Evolutionary conservation across 2,329 filamentous ascomycete genomes (phyloP).

Genomic region (Cladophialophora bantiana): DNA sequence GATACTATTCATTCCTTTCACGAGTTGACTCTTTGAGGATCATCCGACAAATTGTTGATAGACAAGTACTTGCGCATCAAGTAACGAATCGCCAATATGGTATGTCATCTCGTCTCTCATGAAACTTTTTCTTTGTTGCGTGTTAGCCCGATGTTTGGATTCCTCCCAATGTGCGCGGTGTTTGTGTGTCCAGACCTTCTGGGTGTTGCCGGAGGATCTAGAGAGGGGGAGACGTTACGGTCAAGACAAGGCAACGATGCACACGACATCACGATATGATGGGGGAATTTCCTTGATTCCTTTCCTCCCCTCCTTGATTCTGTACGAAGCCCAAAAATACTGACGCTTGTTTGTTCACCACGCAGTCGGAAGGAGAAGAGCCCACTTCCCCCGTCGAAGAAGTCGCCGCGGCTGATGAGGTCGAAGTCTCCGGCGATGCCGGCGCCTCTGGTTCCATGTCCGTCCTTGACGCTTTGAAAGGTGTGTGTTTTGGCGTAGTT

Average conservation of each 20-base stretch:
- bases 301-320: background rate
- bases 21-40: constrained; percentile 59
- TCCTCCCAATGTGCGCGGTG: too few species aligned
- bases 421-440: constrained; percentile 94
- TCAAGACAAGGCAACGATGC: background rate
- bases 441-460: constrained; percentile 85
- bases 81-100: constrained; percentile 54
- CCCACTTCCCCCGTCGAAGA: constrained; percentile 72
- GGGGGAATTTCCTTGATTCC: background rate
- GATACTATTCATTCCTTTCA: constrained; percentile 35
- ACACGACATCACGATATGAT: background rate
- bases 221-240: background rate
- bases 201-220: too few species aligned
- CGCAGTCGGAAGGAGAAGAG: constrained; percentile 99
- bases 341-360: background rate
- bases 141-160: background rate
- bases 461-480: constrained; percentile 97
- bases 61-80: constrained; percentile 30
- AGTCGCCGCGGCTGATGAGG: constrained; percentile 76
- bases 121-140: background rate
- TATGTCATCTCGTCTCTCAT: constrained; percentile 43
- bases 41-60: constrained; percentile 55
- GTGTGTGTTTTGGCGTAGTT: constrained; percentile 29
- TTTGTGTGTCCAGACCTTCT: too few species aligned
- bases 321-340: background rate